phyloP scores from a whole-genome alignment of 805 yeast species.

The Candida pseudoglaebosa region DNA sequence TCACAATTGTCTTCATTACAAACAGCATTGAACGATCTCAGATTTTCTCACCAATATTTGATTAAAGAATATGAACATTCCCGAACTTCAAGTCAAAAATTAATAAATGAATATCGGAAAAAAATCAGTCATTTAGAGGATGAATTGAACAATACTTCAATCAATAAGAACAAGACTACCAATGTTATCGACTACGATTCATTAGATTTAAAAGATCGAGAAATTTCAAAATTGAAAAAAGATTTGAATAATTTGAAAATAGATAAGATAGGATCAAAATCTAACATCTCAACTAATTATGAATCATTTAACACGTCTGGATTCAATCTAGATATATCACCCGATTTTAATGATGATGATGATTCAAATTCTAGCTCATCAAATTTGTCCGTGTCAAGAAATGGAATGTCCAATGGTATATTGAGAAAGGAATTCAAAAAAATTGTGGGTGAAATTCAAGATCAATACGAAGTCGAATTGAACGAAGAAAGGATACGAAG shows the following conservation, averaged over 20 bases:
- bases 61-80: slow-evolving; percentile 67
- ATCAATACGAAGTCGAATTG: slow-evolving; percentile 56
- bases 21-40: slow-evolving; percentile 64
- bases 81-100: slow-evolving; percentile 49
- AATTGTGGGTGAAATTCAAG: slow-evolving; percentile 57
- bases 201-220: slow-evolving; percentile 29
- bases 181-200: slow-evolving; percentile 8
- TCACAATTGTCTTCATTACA: too few species aligned
- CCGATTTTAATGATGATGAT: slow-evolving; percentile 13
- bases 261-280: slow-evolving; percentile 38
- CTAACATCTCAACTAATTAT: slow-evolving; percentile 2
- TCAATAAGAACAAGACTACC: too few species aligned
- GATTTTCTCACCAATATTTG: slow-evolving; percentile 67
- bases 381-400: slow-evolving; percentile 12
- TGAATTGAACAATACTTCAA: slow-evolving; percentile 24
- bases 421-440: slow-evolving; percentile 67
- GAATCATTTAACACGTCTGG: slow-evolving; percentile 1
- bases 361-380: slow-evolving; percentile 8
- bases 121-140: slow-evolving; percentile 51
- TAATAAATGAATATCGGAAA: slow-evolving; percentile 50
- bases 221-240: slow-evolving; percentile 40
- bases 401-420: slow-evolving; percentile 46
- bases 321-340: slow-evolving; percentile 3
- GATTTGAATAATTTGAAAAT: slow-evolving; percentile 42
- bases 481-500: slow-evolving; percentile 52